These are phyloP conservation scores for Neofusicoccum cordaticola DNA, from an alignment of 2,329 filamentous ascomycete species.

Conservation along the genomic window DNA sequence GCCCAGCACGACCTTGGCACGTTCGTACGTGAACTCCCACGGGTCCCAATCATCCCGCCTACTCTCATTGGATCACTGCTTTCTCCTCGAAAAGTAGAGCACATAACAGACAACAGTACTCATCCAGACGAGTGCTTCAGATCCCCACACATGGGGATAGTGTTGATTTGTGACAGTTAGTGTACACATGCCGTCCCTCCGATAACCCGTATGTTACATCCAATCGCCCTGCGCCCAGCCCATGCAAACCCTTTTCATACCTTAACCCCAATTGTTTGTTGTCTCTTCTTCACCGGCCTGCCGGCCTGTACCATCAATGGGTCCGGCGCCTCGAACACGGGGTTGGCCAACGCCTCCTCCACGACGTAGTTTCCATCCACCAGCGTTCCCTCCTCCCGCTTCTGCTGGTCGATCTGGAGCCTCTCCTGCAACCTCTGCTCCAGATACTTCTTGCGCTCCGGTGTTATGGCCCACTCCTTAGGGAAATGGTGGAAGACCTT, in stretches of 20 bases:
- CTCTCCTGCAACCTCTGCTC: conserved; percentile 56
- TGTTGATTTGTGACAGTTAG: neutral
- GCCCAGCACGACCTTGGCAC: neutral
- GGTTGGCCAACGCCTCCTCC: conserved; percentile 5
- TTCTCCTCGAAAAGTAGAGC: too few relatives aligned
- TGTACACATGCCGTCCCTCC: neutral
- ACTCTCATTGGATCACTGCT: too few relatives aligned
- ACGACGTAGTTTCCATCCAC: conserved; percentile 52
- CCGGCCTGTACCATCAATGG: neutral
- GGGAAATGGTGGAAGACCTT: conserved; percentile 72
- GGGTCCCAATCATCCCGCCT: too few relatives aligned
- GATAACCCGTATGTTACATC: neutral
- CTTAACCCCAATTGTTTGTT: neutral
- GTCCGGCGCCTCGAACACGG: neutral
- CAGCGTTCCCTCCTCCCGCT: conserved; percentile 53
- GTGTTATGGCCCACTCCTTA: conserved; percentile 75
- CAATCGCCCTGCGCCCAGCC: conserved; percentile 1
- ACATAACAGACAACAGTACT: too few relatives aligned
- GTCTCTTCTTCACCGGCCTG: neutral
- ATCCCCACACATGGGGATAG: too few relatives aligned
- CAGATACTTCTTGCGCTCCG: conserved; percentile 64
- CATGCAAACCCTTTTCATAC: neutral
- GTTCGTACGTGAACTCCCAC: neutral
- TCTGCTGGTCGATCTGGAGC: conserved; percentile 54
- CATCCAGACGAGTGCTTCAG: too few relatives aligned